Conservation (phyloP, 2,329 filamentous ascomycete genomes). For the Trichoderma pleuroti region DNA sequence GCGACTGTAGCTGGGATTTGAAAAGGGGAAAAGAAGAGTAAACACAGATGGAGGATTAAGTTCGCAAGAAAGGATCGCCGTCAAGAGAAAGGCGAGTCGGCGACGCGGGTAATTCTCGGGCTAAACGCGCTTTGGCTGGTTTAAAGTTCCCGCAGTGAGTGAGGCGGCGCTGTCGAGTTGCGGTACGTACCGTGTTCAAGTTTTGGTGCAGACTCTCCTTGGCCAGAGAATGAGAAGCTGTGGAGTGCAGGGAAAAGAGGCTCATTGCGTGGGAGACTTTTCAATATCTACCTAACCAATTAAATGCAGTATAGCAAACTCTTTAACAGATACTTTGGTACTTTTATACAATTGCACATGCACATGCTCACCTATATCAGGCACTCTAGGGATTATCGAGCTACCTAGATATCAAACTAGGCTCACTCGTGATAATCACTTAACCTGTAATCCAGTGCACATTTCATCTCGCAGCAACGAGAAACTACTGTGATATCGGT, state of each 20-base stretch:
- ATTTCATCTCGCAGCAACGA: not conserved
- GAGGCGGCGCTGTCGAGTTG: not conserved
- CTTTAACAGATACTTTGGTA: not conserved
- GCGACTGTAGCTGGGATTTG: constrained; percentile 1
- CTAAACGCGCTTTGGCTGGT: constrained; percentile 15
- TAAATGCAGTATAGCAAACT: not conserved
- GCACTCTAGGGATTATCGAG: not conserved
- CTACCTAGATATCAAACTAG: not conserved
- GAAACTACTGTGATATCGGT: not conserved
- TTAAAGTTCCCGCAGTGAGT: not conserved
- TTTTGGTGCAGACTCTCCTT: not conserved
- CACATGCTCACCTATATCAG: not conserved
- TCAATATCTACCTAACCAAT: not conserved
- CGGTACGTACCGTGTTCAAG: not conserved
- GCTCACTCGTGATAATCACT: not conserved
- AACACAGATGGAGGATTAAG: not conserved
- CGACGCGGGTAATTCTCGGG: constrained; percentile 21
- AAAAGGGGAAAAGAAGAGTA: not conserved
- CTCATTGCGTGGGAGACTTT: not conserved
- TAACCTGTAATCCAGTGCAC: not conserved
- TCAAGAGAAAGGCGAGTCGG: constrained; percentile 12
- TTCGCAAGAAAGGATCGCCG: not conserved
- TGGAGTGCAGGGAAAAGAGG: not conserved
- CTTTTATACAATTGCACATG: not conserved
- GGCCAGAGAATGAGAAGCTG: not conserved